A percentile compares a stretch with the other conserved stretches of the same genome.
phyloP scores from a whole-genome alignment of 192 early-diverging fungal species.

The Mortierella claussenii region DNA sequence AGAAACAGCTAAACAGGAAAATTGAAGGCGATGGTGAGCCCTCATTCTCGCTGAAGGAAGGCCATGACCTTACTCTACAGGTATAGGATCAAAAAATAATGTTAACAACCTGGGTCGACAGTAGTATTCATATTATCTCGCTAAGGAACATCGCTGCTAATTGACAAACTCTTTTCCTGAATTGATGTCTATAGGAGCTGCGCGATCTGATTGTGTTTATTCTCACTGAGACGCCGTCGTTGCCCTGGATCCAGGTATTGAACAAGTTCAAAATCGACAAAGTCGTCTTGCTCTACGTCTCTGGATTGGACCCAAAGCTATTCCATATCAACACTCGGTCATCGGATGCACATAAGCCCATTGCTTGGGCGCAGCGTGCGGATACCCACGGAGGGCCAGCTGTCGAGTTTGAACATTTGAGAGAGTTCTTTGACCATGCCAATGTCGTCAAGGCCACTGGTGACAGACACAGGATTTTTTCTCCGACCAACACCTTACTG shows the following conservation, averaged over 20 bases:
- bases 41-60: constrained; percentile 12
- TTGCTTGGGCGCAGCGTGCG: constrained; percentile 12
- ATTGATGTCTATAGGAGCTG: constrained; percentile 29
- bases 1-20: constrained; percentile 23
- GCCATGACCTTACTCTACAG: constrained; percentile 32
- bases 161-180: background rate
- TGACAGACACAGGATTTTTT: constrained; percentile 40
- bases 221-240: constrained; percentile 49
- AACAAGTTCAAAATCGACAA: constrained; percentile 52
- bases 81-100: background rate
- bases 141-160: background rate
- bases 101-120: background rate
- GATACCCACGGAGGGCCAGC: constrained; percentile 17
- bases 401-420: constrained; percentile 22
- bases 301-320: constrained; percentile 54
- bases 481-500: constrained; percentile 54
- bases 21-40: constrained; percentile 33
- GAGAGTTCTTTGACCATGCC: constrained; percentile 25
- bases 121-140: background rate
- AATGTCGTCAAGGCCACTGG: constrained; percentile 51
- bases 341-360: constrained; percentile 24
- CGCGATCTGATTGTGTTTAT: constrained; percentile 59
- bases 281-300: constrained; percentile 52
- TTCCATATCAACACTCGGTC: constrained; percentile 45
- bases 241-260: constrained; percentile 49